phyloP scores from a whole-genome alignment of 257 asterid genomes.

The Nyctanthes arbortristis region DNA sequence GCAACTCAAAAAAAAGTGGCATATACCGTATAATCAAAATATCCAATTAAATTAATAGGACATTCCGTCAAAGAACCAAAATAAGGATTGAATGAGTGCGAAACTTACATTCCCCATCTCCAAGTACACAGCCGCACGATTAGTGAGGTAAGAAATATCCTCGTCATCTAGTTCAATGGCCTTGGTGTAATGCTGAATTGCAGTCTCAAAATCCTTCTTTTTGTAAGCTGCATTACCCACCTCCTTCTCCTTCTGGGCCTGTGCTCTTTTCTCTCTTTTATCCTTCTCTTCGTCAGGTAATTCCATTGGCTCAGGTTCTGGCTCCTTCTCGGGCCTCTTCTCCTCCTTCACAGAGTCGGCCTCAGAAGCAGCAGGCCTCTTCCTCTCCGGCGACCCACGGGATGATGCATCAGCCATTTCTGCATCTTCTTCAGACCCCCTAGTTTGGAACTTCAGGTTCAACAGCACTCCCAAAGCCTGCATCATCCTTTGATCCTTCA shows the following conservation, averaged over 20 bases:
- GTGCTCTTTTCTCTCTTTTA: conserved; percentile 47
- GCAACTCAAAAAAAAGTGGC: background rate
- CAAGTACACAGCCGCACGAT: conserved; percentile 95
- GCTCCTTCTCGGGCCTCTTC: conserved; percentile 45
- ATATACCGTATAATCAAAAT: background rate
- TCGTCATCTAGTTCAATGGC: conserved; percentile 75
- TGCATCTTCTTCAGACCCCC: conserved; percentile 42
- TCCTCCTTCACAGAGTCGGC: conserved; percentile 54
- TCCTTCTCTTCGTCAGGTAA: conserved; percentile 23
- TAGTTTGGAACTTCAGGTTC: conserved; percentile 61
- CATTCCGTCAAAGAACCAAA: background rate
- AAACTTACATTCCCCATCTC: conserved; percentile 85
- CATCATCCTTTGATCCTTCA: conserved; percentile 92
- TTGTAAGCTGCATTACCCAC: conserved; percentile 88
- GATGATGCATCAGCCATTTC: conserved; percentile 28
- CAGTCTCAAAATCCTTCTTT: conserved; percentile 89
- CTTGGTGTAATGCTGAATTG: conserved; percentile 69
- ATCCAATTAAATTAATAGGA: background rate
- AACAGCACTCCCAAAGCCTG: conserved; percentile 75
- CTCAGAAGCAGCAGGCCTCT: conserved; percentile 50
- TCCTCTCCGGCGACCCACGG: conserved; percentile 44
- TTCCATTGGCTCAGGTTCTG: conserved; percentile 58
- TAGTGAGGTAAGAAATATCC: conserved; percentile 84
- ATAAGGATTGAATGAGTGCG: background rate
- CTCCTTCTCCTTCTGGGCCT: conserved; percentile 82